Evolutionary conservation across 2,329 filamentous ascomycete species (phyloP).

Genomic region (Colletotrichum sp.): DNA sequence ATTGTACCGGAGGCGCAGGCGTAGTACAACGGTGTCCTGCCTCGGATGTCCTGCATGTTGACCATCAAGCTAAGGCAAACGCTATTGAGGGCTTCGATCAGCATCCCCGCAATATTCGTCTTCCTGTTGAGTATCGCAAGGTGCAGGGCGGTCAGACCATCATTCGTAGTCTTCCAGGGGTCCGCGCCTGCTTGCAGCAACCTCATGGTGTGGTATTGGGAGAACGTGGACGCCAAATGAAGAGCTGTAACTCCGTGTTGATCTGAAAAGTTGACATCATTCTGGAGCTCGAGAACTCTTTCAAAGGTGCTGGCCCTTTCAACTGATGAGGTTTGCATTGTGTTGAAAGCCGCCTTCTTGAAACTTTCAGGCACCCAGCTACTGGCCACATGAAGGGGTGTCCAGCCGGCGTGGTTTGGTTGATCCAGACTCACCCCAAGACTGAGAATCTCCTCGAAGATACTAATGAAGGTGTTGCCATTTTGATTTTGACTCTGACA

Average conservation of each 20-base stretch:
- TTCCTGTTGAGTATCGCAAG: conserved; percentile 39
- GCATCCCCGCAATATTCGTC: conserved; percentile 36
- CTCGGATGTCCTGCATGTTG: neutral
- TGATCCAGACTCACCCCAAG: neutral
- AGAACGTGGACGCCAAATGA: conserved; percentile 27
- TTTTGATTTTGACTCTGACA: neutral
- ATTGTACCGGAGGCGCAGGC: conserved; percentile 26
- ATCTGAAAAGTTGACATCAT: neutral
- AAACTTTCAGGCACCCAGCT: neutral
- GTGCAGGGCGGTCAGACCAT: conserved; percentile 43
- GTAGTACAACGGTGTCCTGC: conserved; percentile 26
- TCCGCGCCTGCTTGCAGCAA: conserved; percentile 44
- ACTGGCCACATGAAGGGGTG: neutral
- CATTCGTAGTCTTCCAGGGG: conserved; percentile 30
- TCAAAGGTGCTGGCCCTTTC: neutral
- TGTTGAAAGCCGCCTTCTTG: neutral
- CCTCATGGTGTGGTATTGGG: conserved; percentile 24
- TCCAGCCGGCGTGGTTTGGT: neutral
- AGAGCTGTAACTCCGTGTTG: conserved; percentile 25
- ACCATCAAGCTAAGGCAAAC: neutral
- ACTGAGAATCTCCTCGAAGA: neutral
- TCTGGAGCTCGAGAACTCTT: neutral
- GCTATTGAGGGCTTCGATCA: conserved; percentile 22
- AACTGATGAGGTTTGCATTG: neutral
- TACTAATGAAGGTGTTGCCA: neutral